A percentile compares a stretch with the other conserved stretches of the same genome.
These are phyloP conservation scores for Blepharisma stoltei DNA, from an alignment of 73 alveolate genomes.

Conservation along the genomic window DNA sequence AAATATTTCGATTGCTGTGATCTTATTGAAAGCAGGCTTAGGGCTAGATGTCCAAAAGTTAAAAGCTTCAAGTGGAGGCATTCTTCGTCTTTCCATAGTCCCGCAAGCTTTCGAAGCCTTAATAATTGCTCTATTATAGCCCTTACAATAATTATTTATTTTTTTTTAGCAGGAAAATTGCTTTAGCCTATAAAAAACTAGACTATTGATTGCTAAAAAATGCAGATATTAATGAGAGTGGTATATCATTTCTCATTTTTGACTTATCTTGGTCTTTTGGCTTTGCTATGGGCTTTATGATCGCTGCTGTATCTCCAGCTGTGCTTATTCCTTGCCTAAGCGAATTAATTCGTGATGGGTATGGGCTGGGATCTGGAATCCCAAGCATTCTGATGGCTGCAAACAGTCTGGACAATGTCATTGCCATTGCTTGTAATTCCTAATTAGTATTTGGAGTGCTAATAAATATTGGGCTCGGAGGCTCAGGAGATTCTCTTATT, in stretches of 20 bases:
- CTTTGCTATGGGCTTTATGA: constrained; percentile 42
- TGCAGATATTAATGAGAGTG: no score
- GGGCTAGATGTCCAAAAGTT: no score
- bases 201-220: no score
- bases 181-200: no score
- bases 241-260: constrained; percentile 25
- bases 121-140: constrained; percentile 28
- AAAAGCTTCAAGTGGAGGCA: no score
- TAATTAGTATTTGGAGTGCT: constrained; percentile 28
- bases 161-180: no score
- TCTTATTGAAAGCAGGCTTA: no score
- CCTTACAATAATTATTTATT: no score
- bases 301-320: constrained; percentile 49
- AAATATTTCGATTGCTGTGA: no score
- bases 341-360: constrained; percentile 31
- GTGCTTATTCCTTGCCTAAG: constrained; percentile 46
- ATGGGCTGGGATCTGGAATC: constrained; percentile 45
- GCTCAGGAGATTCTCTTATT: background rate
- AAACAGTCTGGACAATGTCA: constrained; percentile 46
- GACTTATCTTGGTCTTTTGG: constrained; percentile 40
- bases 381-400: constrained; percentile 55
- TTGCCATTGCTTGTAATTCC: constrained; percentile 28
- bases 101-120: no score
- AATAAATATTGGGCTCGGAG: constrained; percentile 31
- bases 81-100: no score